Evolutionary conservation across 495 filamentous ascomycete species (phyloP), one percentile per base, ranked within the genome.

Genomic region (Clohesyomyces aquaticus): DNA sequence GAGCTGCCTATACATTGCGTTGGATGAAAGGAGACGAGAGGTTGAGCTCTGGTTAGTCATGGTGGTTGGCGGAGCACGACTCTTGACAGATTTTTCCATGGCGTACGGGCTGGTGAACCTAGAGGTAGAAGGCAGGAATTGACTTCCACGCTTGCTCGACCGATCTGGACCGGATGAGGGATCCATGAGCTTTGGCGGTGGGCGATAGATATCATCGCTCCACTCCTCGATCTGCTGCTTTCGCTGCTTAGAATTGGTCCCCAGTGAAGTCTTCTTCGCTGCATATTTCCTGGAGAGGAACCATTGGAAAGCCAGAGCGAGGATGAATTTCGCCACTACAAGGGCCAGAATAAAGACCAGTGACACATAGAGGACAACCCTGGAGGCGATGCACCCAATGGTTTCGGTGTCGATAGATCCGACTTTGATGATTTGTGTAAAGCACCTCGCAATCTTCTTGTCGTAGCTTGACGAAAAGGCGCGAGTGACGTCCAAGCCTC

Each of bases 211-310:
- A 67, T 99, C 95, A 62, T 99, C 93, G 12, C 86, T 88, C 95
- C 95, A 99, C 66, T 97, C 93, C 75, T 99, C 95, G 59, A 99
- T 99, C 73, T 98, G 91, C 61, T 91, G 87, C 57, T 93, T 87
- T 46, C 95, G 85, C 73, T 89, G 87, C 72, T 89, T 90, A 47
- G 82, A 80, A 73, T 92, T 87, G 1, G 88, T 12, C 35, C 76
- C 77, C 71, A 85, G 77, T 11, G 87, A 89, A 2, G 93, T 90
- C 70, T 87, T 92, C 26, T 81, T 76, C 0, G 94, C 89, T 9
- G 87, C 93, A 71, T 91, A 93, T 27, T 85, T 87, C 62, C 87
- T 87, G 65, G 88, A 87, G 61, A 96, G 78, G 71, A 99, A 94
- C 95, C 94, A 99, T 67, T 95, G 90, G 78, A 98, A 99, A 38